Evolutionary conservation across 2,329 filamentous ascomycete genomes (phyloP).

Genomic region (Achaetomium macrosporum): DNA sequence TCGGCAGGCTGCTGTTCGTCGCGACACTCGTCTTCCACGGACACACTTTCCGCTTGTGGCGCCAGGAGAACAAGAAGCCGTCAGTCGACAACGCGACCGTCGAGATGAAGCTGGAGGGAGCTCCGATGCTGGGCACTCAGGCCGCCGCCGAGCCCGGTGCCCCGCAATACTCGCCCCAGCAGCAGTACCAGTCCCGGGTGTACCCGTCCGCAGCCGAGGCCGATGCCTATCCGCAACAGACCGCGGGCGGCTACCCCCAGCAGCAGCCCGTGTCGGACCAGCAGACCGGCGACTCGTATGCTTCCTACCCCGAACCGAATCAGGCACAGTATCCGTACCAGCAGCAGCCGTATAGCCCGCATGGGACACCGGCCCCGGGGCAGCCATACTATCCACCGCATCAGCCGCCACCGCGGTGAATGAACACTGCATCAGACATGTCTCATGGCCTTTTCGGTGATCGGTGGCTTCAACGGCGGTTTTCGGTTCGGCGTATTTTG

Average conservation of each 20-base stretch:
- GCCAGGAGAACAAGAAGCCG: slow-evolving; percentile 18
- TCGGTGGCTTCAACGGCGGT: too few species aligned
- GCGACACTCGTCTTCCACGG: slow-evolving; percentile 25
- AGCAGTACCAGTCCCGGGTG: slow-evolving; percentile 19
- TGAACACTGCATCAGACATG: too few species aligned
- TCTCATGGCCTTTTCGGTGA: too few species aligned
- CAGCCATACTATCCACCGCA: slow-evolving; percentile 16
- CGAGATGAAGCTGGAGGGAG: slow-evolving; percentile 28
- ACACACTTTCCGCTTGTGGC: slow-evolving; percentile 28
- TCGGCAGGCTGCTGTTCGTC: slow-evolving; percentile 21
- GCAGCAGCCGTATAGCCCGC: neutral
- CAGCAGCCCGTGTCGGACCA: slow-evolving; percentile 14
- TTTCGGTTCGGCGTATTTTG: too few species aligned
- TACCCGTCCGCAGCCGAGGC: slow-evolving; percentile 11
- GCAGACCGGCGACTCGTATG: slow-evolving; percentile 11
- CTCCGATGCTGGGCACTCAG: slow-evolving; percentile 18
- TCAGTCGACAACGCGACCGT: slow-evolving; percentile 22
- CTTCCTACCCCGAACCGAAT: neutral
- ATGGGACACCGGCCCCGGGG: slow-evolving; percentile 7
- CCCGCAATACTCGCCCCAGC: slow-evolving; percentile 20
- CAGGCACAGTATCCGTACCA: neutral
- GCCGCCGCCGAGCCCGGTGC: neutral
- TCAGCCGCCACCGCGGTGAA: neutral
- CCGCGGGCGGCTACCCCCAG: neutral
- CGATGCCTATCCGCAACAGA: neutral